Evolutionary conservation across 768 basidiomycete genomes (phyloP), one percentile per base, ranked within the genome.

Genomic region (Lentinus tigrinus): DNA sequence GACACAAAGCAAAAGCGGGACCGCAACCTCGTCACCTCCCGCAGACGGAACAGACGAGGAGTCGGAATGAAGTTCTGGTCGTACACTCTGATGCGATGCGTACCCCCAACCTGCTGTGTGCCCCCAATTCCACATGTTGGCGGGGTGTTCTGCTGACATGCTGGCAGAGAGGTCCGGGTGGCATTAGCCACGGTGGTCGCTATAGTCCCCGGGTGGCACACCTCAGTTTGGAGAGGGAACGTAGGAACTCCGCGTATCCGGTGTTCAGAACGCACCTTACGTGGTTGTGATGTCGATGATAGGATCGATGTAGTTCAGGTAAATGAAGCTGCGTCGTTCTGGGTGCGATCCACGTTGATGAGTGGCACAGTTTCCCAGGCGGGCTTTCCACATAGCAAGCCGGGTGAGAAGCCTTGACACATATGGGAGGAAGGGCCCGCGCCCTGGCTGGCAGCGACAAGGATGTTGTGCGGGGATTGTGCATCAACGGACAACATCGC

Each of bases 81-180:
- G 56, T 53, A 52, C 56, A 13, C 56, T 58, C 52, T 55, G 61
- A 62, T 62, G 52, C 42, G 49, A 51, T 47, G 39, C 54, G 37
- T 61, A 38, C 47, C 46, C 26, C 28, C 39, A 52, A 56, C 37
- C 46, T 21, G 52, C 17, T 48, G 31, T 19, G 36, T 3, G 1
- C 43, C 56, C 43, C 34, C 37, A 44, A 31, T 7, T 11, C 31
- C 44, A 28, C 54, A 46, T 31, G 27, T 44, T 14, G 19, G 46
- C 40, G 24, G 36, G 47, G 24, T 23, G 43, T 46, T 11, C 23
- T 14, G 8, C 21, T 28, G 47, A 47, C 47, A 31, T 31, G 47
- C 43, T 46, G 43, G 43, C 24, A 23, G 21, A 46, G 43, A 46
- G 43, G 21, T 46, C 23, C 43, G 43, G 19, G 17, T 43, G 19